Percentiles rank a stretch among this genome's conserved stretches.
Evolutionary conservation across 2,329 filamentous ascomycete genomes (phyloP).

Genomic region (Dothideomycetidae sp.): DNA sequence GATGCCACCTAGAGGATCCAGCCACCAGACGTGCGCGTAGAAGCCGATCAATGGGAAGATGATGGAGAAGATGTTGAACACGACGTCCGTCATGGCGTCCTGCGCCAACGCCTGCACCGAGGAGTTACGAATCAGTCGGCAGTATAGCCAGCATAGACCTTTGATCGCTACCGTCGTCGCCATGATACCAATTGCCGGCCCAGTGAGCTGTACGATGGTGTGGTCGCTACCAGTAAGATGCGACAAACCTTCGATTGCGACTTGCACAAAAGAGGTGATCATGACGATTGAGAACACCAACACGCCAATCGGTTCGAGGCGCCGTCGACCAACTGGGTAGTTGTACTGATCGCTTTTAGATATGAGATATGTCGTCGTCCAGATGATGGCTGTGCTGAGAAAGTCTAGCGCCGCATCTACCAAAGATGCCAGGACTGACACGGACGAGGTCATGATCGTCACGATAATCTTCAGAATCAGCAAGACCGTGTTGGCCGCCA

Average conservation of each 20-base stretch:
- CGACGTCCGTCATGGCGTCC: slow-evolving; percentile 58
- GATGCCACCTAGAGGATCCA: slow-evolving; percentile 66
- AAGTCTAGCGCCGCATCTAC: slow-evolving; percentile 73
- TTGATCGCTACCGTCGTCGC: slow-evolving; percentile 68
- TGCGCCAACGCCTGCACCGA: slow-evolving; percentile 67
- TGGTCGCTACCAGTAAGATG: slow-evolving; percentile 48
- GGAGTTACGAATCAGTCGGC: slow-evolving; percentile 70
- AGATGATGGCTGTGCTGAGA: slow-evolving; percentile 66
- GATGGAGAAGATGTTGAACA: slow-evolving; percentile 84
- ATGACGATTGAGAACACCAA: slow-evolving; percentile 74
- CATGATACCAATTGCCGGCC: slow-evolving; percentile 69
- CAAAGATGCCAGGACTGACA: slow-evolving; percentile 66
- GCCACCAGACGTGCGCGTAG: slow-evolving; percentile 67
- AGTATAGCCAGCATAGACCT: slow-evolving; percentile 73
- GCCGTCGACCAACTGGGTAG: slow-evolving; percentile 64
- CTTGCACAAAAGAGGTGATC: slow-evolving; percentile 72
- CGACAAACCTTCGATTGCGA: slow-evolving; percentile 54
- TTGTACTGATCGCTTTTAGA: slow-evolving; percentile 57
- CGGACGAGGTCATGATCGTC: slow-evolving; percentile 61
- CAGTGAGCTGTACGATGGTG: slow-evolving; percentile 55
- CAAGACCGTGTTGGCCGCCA: slow-evolving; percentile 61
- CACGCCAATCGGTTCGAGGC: slow-evolving; percentile 66
- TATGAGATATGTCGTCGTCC: slow-evolving; percentile 62
- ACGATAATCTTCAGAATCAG: slow-evolving; percentile 65
- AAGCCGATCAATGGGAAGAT: slow-evolving; percentile 71